phyloP scores from a whole-genome alignment of 371 early-diverging fungal genomes.

The Mortierella sp. region DNA sequence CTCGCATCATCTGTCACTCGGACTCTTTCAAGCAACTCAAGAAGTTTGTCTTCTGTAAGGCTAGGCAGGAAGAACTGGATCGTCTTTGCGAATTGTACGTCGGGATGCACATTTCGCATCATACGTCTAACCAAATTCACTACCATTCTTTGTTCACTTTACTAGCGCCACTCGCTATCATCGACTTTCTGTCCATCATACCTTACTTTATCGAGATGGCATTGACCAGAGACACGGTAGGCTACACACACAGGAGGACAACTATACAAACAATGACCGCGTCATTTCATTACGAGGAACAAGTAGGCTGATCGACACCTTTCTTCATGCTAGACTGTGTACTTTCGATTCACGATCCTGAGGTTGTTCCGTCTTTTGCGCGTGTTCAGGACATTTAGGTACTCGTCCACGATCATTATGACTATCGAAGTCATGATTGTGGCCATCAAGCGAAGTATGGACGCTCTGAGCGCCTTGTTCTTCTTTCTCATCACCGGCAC shows the following conservation, averaged over 20 bases:
- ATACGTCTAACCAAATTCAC: neutral
- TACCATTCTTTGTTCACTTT: neutral
- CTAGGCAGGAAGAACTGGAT: neutral
- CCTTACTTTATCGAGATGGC: conserved; percentile 86
- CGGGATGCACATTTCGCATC: neutral
- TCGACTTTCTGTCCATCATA: conserved; percentile 85
- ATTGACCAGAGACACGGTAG: conserved; percentile 77
- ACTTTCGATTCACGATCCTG: conserved; percentile 88
- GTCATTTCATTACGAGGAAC: neutral
- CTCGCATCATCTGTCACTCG: conserved; percentile 80
- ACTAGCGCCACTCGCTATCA: conserved; percentile 77
- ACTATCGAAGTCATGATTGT: conserved; percentile 92
- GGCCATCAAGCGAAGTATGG: conserved; percentile 82
- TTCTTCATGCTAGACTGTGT: conserved; percentile 68
- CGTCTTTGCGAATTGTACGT: neutral
- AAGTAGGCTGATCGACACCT: neutral
- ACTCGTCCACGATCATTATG: conserved; percentile 78
- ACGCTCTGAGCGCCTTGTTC: conserved; percentile 84
- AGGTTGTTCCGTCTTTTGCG: conserved; percentile 85
- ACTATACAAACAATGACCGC: too few species aligned
- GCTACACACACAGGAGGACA: conserved; percentile 6
- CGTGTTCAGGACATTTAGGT: conserved; percentile 87
- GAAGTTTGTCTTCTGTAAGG: conserved; percentile 61
- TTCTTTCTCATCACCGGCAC: conserved; percentile 83
- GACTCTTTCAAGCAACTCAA: conserved; percentile 70